phyloP scores from a whole-genome alignment of 2,329 filamentous ascomycete species.

The Sarocladiaceae sp. region DNA sequence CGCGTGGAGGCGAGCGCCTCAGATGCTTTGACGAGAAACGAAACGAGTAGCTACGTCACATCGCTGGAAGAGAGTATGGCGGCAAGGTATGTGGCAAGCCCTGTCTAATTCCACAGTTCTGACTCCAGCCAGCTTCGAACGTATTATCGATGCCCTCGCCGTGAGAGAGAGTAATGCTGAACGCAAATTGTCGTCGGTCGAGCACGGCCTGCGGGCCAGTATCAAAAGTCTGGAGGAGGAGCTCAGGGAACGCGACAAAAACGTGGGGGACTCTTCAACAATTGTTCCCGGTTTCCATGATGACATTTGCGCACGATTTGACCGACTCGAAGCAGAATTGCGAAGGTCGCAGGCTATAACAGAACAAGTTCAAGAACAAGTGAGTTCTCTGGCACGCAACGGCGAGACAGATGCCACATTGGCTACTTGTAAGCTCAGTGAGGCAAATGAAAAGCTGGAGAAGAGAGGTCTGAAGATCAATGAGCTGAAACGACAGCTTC shows the following conservation, averaged over 20 bases:
- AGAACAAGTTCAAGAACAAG: neutral
- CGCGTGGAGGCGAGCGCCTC: neutral
- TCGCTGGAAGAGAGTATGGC: neutral
- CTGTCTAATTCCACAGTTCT: neutral
- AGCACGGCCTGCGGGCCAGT: neutral
- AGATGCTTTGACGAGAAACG: neutral
- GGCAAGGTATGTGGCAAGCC: neutral
- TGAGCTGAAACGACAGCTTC: slow-evolving; percentile 18
- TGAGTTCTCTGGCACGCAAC: neutral
- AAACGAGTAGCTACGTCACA: neutral
- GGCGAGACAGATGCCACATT: neutral
- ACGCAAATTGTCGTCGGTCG: neutral
- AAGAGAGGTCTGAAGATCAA: slow-evolving; percentile 16
- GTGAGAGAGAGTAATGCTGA: neutral
- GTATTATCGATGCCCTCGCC: neutral
- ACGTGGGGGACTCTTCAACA: slow-evolving; percentile 11
- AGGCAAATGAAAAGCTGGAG: slow-evolving; percentile 7
- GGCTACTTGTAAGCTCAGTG: neutral
- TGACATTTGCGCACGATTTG: neutral
- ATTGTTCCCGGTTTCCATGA: neutral
- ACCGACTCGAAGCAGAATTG: neutral
- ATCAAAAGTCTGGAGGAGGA: neutral
- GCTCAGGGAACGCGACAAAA: slow-evolving; percentile 8
- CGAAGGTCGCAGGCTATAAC: neutral
- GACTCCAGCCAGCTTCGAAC: neutral